Conservation (phyloP, 2,329 filamentous ascomycete genomes). For the Fusarium poae region DNA sequence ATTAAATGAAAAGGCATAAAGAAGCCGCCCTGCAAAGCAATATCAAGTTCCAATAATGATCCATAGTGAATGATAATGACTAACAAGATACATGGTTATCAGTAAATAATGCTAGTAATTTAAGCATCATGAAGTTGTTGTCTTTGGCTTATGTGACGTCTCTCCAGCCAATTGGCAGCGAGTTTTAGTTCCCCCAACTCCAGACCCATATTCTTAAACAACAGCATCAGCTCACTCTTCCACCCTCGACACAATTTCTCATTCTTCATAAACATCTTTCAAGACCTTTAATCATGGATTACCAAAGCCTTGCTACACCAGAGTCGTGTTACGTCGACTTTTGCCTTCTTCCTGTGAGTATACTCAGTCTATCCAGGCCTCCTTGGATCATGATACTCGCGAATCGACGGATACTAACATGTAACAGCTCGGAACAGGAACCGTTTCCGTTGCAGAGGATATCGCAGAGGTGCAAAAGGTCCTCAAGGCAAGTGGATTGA, state of each 20-base stretch:
- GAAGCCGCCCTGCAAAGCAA: constrained; percentile 6
- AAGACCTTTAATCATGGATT: constrained; percentile 55
- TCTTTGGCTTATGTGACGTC: constrained; percentile 14
- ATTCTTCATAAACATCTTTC: background rate
- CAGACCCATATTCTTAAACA: constrained; percentile 16
- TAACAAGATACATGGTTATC: background rate
- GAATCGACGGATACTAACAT: constrained; percentile 15
- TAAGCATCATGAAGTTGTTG: constrained; percentile 38
- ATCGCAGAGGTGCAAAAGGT: constrained; percentile 90
- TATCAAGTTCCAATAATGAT: background rate
- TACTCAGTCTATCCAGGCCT: background rate
- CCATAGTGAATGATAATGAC: background rate
- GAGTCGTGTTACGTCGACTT: constrained; percentile 87
- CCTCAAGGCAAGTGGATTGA: constrained; percentile 82
- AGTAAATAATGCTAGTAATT: constrained; percentile 18
- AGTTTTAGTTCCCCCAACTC: constrained; percentile 4
- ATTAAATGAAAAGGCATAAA: constrained; percentile 28
- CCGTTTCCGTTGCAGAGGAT: constrained; percentile 81
- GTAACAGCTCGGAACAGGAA: constrained; percentile 80
- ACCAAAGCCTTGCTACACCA: constrained; percentile 72
- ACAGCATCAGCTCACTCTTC: constrained; percentile 2
- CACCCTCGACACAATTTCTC: constrained; percentile 1
- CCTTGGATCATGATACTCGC: background rate
- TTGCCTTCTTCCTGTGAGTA: constrained; percentile 83
- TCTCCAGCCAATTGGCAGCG: constrained; percentile 39